phyloP scores from a whole-genome alignment of 1,284 basidiomycete species.

The Hymenochaete sp. region DNA sequence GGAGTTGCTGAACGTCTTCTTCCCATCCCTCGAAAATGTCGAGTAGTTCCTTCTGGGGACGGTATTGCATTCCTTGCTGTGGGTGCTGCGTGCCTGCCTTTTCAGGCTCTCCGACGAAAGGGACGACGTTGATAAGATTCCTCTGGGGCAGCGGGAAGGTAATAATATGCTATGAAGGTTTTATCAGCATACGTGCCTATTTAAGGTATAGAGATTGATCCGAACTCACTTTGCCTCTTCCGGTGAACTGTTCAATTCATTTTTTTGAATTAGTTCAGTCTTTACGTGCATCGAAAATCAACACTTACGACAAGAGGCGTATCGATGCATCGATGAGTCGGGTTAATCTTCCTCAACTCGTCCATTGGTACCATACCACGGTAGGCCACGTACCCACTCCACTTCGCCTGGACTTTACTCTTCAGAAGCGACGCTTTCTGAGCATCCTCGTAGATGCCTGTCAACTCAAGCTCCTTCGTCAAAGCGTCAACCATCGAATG shows the following conservation, averaged over 20 bases:
- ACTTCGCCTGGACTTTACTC: too few relatives aligned
- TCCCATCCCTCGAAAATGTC: slow-evolving; percentile 35
- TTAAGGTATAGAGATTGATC: background rate
- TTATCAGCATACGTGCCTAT: background rate
- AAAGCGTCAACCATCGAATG: slow-evolving; percentile 21
- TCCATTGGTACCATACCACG: slow-evolving; percentile 32
- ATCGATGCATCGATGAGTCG: slow-evolving; percentile 29
- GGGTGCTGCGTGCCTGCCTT: slow-evolving; percentile 31
- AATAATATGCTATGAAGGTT: slow-evolving; percentile 32
- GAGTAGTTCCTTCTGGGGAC: slow-evolving; percentile 25
- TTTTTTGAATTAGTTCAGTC: background rate
- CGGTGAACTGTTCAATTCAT: slow-evolving; percentile 31
- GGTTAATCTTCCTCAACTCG: slow-evolving; percentile 25
- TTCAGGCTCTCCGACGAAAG: slow-evolving; percentile 27
- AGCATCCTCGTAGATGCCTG: too few relatives aligned
- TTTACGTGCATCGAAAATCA: background rate
- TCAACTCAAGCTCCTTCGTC: too few relatives aligned
- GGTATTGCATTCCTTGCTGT: too few relatives aligned
- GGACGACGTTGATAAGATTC: slow-evolving; percentile 38
- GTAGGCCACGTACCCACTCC: slow-evolving; percentile 34
- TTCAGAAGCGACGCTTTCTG: too few relatives aligned
- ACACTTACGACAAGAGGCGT: slow-evolving; percentile 31
- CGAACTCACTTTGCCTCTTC: slow-evolving; percentile 30
- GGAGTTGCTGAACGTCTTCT: slow-evolving; percentile 31
- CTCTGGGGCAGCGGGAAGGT: slow-evolving; percentile 13